Base-by-base conservation (phyloP, 306 rosid genomes). In the Prunus salicina region DNA sequence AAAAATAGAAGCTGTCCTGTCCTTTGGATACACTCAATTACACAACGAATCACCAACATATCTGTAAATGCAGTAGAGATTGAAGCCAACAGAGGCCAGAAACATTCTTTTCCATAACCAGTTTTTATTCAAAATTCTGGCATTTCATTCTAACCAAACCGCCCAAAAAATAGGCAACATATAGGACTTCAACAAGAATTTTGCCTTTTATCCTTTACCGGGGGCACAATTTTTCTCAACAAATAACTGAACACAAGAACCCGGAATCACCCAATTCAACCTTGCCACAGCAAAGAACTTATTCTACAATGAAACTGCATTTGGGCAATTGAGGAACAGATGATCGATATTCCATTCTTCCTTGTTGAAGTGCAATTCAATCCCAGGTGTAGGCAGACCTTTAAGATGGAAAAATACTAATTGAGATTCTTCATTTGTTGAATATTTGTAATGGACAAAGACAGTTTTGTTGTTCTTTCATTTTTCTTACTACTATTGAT, bases 371-470 rank as follows among this genome's bases (percentile, higher is more conserved):
- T 56, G 53, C 13, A 12, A 13, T 46, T 24, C 38, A 68, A 12
- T 68, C 2, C 73, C 12, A 47, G 38, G 20, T 38, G 27, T 71
- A 28, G 64, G 46, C 6, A 69, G 4, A 16, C 12, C 32, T 82
- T 34, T 70, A 25, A 51, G 51, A 11, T 50, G 52, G 52, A 63
- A 20, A 7, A 20, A 68, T 57, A 24, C 14, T 69, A 69, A 27
- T 49, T 50, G 79, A 30, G 46, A 12, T n/a, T 71, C 62, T 68
- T 68, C 49, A 46, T 16, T 32, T 82, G 34, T 60, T 63, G 49
- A 22, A 22, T 27, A 41, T 15, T 13, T 69, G 43, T 49, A 47
- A 19, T 20, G 46, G 72, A n/a, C 15, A 16, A 45, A 34, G 38
- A 55, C 41, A 22, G 24, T 47, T 32, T 30, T 20, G 3, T 14